Conservation (phyloP, 352 stramenopile species). For the Phytophthora pluvialis region DNA sequence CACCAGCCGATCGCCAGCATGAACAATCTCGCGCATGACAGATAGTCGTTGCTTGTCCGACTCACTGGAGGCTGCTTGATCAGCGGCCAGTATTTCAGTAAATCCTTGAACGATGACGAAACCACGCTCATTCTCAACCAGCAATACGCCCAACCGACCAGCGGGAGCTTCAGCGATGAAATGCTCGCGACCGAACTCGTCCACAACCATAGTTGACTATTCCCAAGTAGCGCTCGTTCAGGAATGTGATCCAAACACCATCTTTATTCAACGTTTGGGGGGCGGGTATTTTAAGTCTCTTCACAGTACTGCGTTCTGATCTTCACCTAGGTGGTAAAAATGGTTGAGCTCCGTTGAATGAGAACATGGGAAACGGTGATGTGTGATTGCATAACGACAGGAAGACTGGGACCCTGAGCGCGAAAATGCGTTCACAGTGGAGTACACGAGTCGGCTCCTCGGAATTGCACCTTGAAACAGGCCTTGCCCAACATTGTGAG, state of each 20-base stretch:
- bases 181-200: background rate
- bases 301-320: background rate
- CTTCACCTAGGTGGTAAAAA: conserved; percentile 5
- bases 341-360: background rate
- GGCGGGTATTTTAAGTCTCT: conserved; percentile 5
- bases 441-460: background rate
- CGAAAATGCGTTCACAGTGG: background rate
- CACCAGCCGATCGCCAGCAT: too few relatives aligned
- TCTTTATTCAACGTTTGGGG: too few relatives aligned
- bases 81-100: too few relatives aligned
- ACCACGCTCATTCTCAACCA: background rate
- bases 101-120: too few relatives aligned
- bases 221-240: too few relatives aligned
- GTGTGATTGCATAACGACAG: background rate
- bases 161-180: background rate
- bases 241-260: too few relatives aligned
- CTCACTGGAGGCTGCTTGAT: too few relatives aligned
- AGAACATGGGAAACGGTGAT: background rate
- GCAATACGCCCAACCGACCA: background rate
- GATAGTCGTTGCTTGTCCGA: too few relatives aligned
- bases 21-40: too few relatives aligned
- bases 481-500: background rate
- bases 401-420: background rate
- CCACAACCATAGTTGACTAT: background rate
- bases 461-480: background rate